A percentile compares a stretch with the other conserved stretches of the same genome.
These are phyloP conservation scores for Elasticomyces elasticus DNA, from an alignment of 495 filamentous ascomycete genomes.

Conservation along the genomic window DNA sequence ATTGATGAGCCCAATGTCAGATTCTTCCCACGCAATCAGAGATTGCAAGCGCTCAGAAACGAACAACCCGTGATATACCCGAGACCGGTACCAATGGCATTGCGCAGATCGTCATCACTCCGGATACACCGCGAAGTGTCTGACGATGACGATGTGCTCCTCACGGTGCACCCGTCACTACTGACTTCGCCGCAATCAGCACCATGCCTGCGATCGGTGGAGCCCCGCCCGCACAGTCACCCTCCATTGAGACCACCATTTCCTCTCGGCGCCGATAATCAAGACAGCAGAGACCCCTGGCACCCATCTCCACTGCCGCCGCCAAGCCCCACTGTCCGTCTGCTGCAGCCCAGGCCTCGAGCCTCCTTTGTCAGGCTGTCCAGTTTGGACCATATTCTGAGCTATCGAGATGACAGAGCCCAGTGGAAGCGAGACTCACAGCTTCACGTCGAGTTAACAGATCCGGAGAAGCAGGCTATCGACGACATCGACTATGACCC, in stretches of 20 bases:
- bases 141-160: not conserved
- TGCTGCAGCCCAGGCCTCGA: conserved; percentile 1
- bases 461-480: not conserved
- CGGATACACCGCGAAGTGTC: not conserved
- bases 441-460: not conserved
- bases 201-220: not conserved
- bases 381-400: conserved; percentile 18
- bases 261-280: not conserved
- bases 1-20: not conserved
- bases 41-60: not conserved
- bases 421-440: conserved; percentile 15
- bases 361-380: conserved; percentile 8
- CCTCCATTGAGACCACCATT: not conserved
- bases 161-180: conserved; percentile 2
- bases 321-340: not conserved
- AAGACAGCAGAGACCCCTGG: not conserved
- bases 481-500: not conserved
- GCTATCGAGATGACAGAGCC: conserved; percentile 14
- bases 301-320: not conserved
- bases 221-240: conserved; percentile 1
- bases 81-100: not conserved
- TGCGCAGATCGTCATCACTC: conserved; percentile 4
- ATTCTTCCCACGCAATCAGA: not conserved
- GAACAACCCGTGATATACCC: not conserved
- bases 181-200: not conserved